Percentiles rank a stretch among this genome's conserved stretches.
These are phyloP conservation scores for Nemania sp. DNA, from an alignment of 2,329 filamentous ascomycete species.

Conservation along the genomic window DNA sequence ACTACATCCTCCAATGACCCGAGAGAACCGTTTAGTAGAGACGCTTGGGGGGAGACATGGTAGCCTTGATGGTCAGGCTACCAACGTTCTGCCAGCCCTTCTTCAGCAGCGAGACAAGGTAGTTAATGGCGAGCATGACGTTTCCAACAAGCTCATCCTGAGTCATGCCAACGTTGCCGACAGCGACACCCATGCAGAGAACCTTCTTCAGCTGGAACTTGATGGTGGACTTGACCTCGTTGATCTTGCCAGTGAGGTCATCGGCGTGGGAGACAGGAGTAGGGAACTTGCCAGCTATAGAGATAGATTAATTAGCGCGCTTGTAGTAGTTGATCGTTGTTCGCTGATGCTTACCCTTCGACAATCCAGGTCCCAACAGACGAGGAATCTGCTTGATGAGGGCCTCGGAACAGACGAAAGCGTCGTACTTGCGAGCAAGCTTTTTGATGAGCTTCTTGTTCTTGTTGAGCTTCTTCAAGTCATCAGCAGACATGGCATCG, in stretches of 20 bases:
- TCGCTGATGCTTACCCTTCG: constrained; percentile 77
- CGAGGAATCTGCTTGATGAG: constrained; percentile 99
- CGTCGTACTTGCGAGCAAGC: constrained; percentile 99
- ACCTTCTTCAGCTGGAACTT: constrained; percentile 99
- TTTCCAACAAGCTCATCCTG: constrained; percentile 96
- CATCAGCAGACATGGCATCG: constrained; percentile 97
- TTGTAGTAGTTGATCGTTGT: not conserved
- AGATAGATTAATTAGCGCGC: constrained; percentile 44
- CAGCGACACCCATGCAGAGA: constrained; percentile 98
- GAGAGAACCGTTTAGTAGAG: constrained; percentile 78
- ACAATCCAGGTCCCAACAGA: constrained; percentile 98
- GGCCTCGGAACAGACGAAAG: constrained; percentile 95
- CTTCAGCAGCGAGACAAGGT: constrained; percentile 99
- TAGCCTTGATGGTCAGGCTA: constrained; percentile 99
- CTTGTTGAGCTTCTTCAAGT: constrained; percentile 99
- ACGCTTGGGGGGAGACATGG: constrained; percentile 98
- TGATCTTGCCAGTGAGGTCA: constrained; percentile 94
- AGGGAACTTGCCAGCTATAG: constrained; percentile 96
- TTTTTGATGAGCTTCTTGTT: constrained; percentile 99
- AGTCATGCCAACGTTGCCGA: constrained; percentile 98
- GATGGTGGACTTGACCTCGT: constrained; percentile 99
- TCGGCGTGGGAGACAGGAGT: constrained; percentile 97
- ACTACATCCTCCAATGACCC: constrained; percentile 48
- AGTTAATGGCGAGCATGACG: constrained; percentile 99
- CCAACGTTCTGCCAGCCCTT: constrained; percentile 99